These are phyloP conservation scores for Globisporangium acanthophoron DNA, from an alignment of 352 stramenopile genomes.

Conservation along the genomic window DNA sequence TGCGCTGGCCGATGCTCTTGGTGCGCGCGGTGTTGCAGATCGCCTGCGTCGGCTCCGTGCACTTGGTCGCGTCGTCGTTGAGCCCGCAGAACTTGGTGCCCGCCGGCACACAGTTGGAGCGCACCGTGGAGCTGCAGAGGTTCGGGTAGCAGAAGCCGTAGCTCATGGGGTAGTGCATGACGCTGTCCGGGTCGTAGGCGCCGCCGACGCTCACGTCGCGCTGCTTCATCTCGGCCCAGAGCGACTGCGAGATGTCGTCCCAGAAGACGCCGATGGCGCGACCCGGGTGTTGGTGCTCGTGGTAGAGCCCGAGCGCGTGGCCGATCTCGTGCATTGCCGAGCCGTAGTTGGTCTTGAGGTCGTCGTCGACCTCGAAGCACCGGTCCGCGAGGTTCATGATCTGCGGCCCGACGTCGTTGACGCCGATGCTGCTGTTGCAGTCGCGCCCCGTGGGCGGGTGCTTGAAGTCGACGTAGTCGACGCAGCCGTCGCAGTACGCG, in stretches of 20 bases:
- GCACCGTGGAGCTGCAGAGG: conserved; percentile 35
- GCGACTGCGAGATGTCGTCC: conserved; percentile 64
- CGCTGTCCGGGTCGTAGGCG: conserved; percentile 57
- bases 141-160: conserved; percentile 74
- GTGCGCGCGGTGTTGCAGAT: conserved; percentile 55
- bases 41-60: conserved; percentile 45
- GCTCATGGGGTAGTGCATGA: conserved; percentile 79
- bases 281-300: conserved; percentile 77
- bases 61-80: conserved; percentile 54
- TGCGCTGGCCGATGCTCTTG: conserved; percentile 59
- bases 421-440: conserved; percentile 76
- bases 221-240: conserved; percentile 70
- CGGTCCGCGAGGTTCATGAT: conserved; percentile 71
- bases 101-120: conserved; percentile 38
- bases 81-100: conserved; percentile 68
- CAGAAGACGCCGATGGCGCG: conserved; percentile 67
- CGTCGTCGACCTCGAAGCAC: conserved; percentile 71
- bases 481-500: conserved; percentile 57
- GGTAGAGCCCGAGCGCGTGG: conserved; percentile 73
- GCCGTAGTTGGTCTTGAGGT: conserved; percentile 66
- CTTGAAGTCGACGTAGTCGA: conserved; percentile 74
- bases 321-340: conserved; percentile 80
- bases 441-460: conserved; percentile 60
- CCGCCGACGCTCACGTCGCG: conserved; percentile 61
- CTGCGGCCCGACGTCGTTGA: conserved; percentile 54